Conservation (phyloP, 129 eudicot genomes). For the Oenanthe sinensis region DNA sequence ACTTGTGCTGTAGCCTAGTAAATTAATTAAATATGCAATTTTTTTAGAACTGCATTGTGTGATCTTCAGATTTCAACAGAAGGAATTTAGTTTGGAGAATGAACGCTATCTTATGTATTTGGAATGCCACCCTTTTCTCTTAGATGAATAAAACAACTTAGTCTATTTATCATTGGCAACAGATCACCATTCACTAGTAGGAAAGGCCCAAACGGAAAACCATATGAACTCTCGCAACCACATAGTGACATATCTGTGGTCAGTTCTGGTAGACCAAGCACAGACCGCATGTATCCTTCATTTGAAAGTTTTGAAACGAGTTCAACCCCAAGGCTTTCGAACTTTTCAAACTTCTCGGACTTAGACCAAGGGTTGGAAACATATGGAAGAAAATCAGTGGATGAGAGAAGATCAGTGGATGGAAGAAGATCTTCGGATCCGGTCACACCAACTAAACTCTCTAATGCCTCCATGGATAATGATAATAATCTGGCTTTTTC, state of each 20-base stretch:
- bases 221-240: conserved; percentile 45
- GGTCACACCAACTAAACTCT: conserved; percentile 28
- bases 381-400: no score
- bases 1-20: not conserved
- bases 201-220: conserved; percentile 49
- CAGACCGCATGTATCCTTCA: conserved; percentile 45
- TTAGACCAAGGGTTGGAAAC: conserved; percentile 38
- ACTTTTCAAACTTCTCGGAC: conserved; percentile 35
- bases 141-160: not conserved
- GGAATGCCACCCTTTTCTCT: not conserved
- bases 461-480: conserved; percentile 30
- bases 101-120: not conserved
- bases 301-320: conserved; percentile 31
- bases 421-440: conserved; percentile 49
- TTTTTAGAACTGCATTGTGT: not conserved
- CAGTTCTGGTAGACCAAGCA: conserved; percentile 58
- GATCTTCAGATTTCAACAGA: not conserved
- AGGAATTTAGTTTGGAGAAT: not conserved
- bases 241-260: conserved; percentile 61
- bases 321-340: conserved; percentile 8
- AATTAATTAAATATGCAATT: not conserved
- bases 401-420: not conserved
- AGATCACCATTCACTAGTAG: conserved; percentile 69
- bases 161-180: conserved; percentile 16
- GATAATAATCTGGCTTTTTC: conserved; percentile 22